Conservation (phyloP, 1,139 yeast species). For the Suhomyces atakaporum region DNA sequence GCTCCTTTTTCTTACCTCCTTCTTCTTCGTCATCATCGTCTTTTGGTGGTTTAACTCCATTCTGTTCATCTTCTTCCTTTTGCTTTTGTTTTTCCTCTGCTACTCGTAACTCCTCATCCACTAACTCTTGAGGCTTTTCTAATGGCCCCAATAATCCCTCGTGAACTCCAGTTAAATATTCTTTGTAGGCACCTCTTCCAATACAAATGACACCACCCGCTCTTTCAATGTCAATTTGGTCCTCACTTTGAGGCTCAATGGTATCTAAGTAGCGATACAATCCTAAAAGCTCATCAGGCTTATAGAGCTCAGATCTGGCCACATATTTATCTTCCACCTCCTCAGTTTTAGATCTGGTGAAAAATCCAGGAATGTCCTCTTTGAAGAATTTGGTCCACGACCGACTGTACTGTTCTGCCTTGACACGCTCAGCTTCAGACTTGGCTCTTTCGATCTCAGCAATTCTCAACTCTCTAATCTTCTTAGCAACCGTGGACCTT, state of each 20-base stretch:
- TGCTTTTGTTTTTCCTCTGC: slow-evolving; percentile 21
- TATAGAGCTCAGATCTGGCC: slow-evolving; percentile 45
- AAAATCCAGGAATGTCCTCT: slow-evolving; percentile 15
- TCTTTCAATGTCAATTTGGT: slow-evolving; percentile 42
- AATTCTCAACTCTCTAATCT: slow-evolving; percentile 69
- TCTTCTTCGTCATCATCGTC: slow-evolving; percentile 21
- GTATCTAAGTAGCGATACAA: slow-evolving; percentile 46
- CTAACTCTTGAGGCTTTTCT: slow-evolving; percentile 54
- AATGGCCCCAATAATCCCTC: slow-evolving; percentile 95
- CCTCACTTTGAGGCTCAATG: slow-evolving; percentile 45
- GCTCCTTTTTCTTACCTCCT: slow-evolving; percentile 31
- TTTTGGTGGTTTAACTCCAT: slow-evolving; percentile 16
- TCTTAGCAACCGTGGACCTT: slow-evolving; percentile 77
- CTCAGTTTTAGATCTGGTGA: slow-evolving; percentile 8
- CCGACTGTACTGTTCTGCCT: slow-evolving; percentile 8
- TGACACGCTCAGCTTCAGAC: slow-evolving; percentile 9
- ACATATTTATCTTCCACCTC: slow-evolving; percentile 26
- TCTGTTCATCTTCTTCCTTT: slow-evolving; percentile 17
- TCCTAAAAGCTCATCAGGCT: slow-evolving; percentile 60
- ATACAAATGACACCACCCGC: slow-evolving; percentile 89
- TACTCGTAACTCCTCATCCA: slow-evolving; percentile 32
- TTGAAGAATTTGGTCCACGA: slow-evolving; percentile 21
- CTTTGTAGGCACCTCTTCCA: slow-evolving; percentile 96
- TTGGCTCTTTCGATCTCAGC: slow-evolving; percentile 23
- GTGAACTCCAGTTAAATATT: slow-evolving; percentile 84